Conservation (phyloP, 1,284 basidiomycete species). For the Cutaneotrichosporon curvatum region DNA sequence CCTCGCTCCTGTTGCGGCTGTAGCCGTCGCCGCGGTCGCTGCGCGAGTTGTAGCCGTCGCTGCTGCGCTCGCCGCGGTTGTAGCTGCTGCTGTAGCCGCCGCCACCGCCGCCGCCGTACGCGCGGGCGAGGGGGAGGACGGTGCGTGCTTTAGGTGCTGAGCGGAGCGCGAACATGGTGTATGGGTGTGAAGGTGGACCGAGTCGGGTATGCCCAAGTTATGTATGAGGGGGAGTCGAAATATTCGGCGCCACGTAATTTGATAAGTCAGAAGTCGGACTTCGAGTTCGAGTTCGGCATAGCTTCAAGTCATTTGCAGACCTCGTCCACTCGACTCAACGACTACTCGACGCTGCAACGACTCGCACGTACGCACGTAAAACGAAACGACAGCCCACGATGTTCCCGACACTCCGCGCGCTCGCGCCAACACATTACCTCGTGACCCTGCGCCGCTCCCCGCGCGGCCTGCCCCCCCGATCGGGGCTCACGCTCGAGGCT, state of each 20-base stretch:
- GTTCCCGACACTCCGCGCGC: conserved; percentile 10
- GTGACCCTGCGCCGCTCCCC: conserved; percentile 50
- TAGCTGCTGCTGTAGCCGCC: not conserved
- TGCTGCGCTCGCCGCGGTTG: not conserved
- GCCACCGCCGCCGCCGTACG: not conserved
- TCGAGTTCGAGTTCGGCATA: not conserved
- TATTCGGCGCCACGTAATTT: conserved; percentile 1
- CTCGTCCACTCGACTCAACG: too few relatives aligned
- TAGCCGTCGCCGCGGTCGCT: not conserved
- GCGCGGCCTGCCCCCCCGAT: conserved; percentile 47
- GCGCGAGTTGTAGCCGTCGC: not conserved
- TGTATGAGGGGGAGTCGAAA: not conserved
- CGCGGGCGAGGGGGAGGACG: not conserved
- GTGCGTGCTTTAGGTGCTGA: not conserved
- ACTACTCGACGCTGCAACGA: too few relatives aligned
- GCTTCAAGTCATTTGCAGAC: not conserved
- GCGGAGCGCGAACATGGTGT: conserved; percentile 2
- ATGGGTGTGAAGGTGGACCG: not conserved
- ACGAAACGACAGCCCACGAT: conserved; percentile 3
- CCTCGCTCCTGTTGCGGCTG: not conserved
- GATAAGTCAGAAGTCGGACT: not conserved
- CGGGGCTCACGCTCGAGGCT: conserved; percentile 44
- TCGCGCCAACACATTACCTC: conserved; percentile 43
- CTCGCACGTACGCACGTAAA: too few relatives aligned
- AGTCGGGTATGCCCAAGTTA: not conserved